Evolutionary conservation across 1,284 basidiomycete species (phyloP), one percentile per base, ranked within the genome.

Genomic region (Fomitopsis pinicola): DNA sequence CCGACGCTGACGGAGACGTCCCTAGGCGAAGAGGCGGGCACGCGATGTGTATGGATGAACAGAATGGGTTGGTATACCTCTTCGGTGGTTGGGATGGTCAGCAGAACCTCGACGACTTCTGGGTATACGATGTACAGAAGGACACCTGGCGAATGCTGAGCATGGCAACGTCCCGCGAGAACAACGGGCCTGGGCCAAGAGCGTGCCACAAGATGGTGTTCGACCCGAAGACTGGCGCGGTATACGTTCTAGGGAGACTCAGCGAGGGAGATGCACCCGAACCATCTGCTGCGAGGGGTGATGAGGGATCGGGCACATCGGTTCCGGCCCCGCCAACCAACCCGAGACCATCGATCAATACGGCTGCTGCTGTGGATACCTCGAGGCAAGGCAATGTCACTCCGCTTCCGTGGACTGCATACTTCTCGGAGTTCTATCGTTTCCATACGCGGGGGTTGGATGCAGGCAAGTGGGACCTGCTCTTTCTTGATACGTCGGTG

Each of bases 171-270:
- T 76, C 81, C 1, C 69, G 76, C 42, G 86, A 88, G 50, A 76
- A 77, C 58, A 83, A 86, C 57, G 90, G 89, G 0, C 92, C 92
- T 1, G 82, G 84, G 4, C 81, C 89, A 4, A 76, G 92, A 33
- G 87, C 87, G 38, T 94, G 92, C 69, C 92, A 94, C 71, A 91
- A 90, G 75, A 92, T 93, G 89, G 86, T 85, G 17, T 90, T 91
- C 66, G 89, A 93, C 69, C 76, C 79, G 19, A 83, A 81, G 71
- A 88, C 84, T 0, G 88, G 88, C 2, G 81, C 78, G 64, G 87
- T 94, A 26, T 94, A 92, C 72, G 70, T 94, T 0, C 73, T 91
- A 30, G 90, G 89, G 26, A 75, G 84, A 64, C 70, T 91, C 55
- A 80, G 78, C 3, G 86, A 88, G 60, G 75, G 72, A 33, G 84